phyloP scores from a whole-genome alignment of 2,329 filamentous ascomycete genomes.

The Metarhizium sp. region DNA sequence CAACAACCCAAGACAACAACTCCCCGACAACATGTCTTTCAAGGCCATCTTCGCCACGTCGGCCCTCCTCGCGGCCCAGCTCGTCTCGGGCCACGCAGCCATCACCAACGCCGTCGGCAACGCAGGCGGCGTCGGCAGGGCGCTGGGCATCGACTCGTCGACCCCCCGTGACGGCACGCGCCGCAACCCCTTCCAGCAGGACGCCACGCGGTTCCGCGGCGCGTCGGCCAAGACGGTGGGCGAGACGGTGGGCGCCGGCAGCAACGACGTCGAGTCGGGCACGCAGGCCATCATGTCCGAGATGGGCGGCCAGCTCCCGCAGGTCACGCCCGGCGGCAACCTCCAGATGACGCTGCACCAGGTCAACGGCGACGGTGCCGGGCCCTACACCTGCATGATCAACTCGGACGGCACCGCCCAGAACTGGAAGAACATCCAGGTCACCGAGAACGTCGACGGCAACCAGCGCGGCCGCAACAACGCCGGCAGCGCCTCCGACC shows the following conservation, averaged over 20 bases:
- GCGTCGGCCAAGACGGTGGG: constrained; percentile 42
- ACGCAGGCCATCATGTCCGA: constrained; percentile 48
- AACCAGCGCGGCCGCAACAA: constrained; percentile 29
- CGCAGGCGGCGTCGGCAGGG: constrained; percentile 45
- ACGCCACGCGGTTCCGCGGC: constrained; percentile 52
- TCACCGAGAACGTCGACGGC: constrained; percentile 30
- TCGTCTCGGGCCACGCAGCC: constrained; percentile 52
- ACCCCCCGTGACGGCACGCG: constrained; percentile 54
- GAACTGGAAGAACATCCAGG: constrained; percentile 42
- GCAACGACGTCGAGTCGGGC: constrained; percentile 47
- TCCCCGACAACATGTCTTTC: constrained; percentile 18
- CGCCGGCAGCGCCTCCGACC: constrained; percentile 30
- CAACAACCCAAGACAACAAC: not conserved
- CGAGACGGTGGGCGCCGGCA: constrained; percentile 47
- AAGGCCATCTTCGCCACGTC: constrained; percentile 29
- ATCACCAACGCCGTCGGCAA: constrained; percentile 50
- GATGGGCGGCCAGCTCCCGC: constrained; percentile 47
- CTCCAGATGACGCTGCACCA: constrained; percentile 56
- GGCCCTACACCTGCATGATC: constrained; percentile 57
- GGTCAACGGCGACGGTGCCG: constrained; percentile 58
- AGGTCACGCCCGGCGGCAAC: constrained; percentile 46
- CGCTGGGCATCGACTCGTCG: constrained; percentile 37
- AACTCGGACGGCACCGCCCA: constrained; percentile 48
- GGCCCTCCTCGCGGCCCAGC: constrained; percentile 42
- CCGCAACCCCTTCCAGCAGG: constrained; percentile 53